Evolutionary conservation across 2,329 filamentous ascomycete genomes (phyloP).

Genomic region (Chaetoscypha palmicola): DNA sequence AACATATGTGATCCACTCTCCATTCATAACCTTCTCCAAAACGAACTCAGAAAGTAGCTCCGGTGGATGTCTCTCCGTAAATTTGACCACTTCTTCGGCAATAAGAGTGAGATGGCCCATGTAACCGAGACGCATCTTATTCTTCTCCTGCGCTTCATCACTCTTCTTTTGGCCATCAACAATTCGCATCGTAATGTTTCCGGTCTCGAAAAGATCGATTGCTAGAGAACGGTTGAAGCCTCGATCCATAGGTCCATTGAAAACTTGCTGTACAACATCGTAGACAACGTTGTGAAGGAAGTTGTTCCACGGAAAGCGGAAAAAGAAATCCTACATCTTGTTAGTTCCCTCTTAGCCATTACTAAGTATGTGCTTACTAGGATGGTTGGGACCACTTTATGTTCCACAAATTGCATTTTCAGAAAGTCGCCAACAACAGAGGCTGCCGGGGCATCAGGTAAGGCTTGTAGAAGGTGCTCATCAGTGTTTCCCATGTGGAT

Average conservation of each 20-base stretch:
- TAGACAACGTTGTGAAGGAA: constrained; percentile 99
- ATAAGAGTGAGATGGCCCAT: constrained; percentile 98
- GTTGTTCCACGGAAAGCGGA: constrained; percentile 98
- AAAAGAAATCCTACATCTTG: constrained; percentile 95
- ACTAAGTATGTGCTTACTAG: constrained; percentile 71
- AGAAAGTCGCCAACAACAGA: constrained; percentile 90
- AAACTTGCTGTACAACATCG: constrained; percentile 97
- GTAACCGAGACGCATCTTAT: constrained; percentile 88
- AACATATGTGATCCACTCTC: constrained; percentile 90
- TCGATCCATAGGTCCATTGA: constrained; percentile 96
- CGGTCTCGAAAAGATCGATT: constrained; percentile 86
- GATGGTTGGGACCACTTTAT: constrained; percentile 91
- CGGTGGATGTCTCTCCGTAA: constrained; percentile 86
- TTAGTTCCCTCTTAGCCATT: too few species aligned
- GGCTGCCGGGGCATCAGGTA: constrained; percentile 15
- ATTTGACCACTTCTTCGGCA: constrained; percentile 97
- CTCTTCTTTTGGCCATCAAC: constrained; percentile 83
- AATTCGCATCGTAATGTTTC: constrained; percentile 83
- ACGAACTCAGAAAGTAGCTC: constrained; percentile 80
- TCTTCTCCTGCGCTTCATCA: constrained; percentile 75
- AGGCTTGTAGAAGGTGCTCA: constrained; percentile 17
- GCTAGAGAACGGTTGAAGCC: constrained; percentile 87
- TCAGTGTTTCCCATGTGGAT: constrained; percentile 26
- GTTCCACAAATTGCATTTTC: constrained; percentile 94
- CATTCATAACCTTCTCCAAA: constrained; percentile 80